Evolutionary conservation across 164 flowering plant genomes (phyloP).

Genomic region (Magnolia sinica): DNA sequence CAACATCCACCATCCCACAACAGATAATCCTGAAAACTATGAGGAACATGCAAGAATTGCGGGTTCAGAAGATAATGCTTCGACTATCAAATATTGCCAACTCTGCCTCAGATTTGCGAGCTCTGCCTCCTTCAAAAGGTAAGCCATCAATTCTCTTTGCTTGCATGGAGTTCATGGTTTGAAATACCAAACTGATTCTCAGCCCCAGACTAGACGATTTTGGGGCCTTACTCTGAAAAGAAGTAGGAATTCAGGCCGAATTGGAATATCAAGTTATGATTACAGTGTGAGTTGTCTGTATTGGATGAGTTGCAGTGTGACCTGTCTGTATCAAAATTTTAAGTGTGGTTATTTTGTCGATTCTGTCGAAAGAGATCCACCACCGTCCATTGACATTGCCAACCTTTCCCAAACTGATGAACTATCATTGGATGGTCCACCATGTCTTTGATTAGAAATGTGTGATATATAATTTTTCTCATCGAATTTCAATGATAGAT

Average conservation of each 20-base stretch:
- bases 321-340: not conserved
- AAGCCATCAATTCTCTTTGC: slow-evolving; percentile 13
- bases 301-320: not conserved
- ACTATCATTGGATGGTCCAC: no score
- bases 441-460: no score
- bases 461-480: no score
- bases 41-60: slow-evolving; percentile 65
- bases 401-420: no score
- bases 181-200: not conserved
- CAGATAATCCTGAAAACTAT: slow-evolving; percentile 55
- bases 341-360: no score
- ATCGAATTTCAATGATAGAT: no score
- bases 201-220: not conserved
- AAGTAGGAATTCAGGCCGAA: not conserved
- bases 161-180: slow-evolving; percentile 1
- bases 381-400: no score
- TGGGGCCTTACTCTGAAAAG: no score
- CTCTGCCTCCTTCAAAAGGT: slow-evolving; percentile 92
- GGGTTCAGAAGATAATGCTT: slow-evolving; percentile 63
- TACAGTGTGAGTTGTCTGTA: not conserved
- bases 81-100: slow-evolving; percentile 67
- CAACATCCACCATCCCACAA: no score
- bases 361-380: no score
- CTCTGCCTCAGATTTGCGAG: slow-evolving; percentile 64
- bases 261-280: not conserved